Base-by-base conservation (phyloP, 2,329 filamentous ascomycete species). In the Rhinocladiella mackenziei region DNA sequence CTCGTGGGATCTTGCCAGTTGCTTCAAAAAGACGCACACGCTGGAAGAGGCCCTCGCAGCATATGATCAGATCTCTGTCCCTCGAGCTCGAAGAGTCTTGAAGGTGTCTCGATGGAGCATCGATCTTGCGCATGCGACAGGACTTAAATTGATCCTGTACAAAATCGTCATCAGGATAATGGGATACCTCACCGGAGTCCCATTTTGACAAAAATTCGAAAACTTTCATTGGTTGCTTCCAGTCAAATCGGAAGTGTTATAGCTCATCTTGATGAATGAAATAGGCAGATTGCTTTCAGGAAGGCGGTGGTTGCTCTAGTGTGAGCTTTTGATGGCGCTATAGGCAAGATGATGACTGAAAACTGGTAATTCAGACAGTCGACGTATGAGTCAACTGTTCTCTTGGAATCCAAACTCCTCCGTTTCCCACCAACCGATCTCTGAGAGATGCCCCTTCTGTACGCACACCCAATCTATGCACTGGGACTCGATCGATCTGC, bases 401-500 rank as follows among this genome's bases (percentile, higher is more conserved):
- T 28, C 55, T 49, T 22, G 48, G 39, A 25, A 56, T 39, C 39
- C 46, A 58, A n/a, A 58, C 39, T 14, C 56, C 56, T 6, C 56
- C 56, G 18, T 46, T 45, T 18, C 54, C 54, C 34, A 56, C 44
- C 33, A 55, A 34, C 29, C 45, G 39, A 23, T 58, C 56, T 33
- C 48, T 48, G 34, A 54, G 34, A 4, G 28, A 46, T 11, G 48
- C 48, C 13, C 53, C 48, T 13, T 55, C 52, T 4, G 72, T 77
- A 39, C 81, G 69, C 31, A 85, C 69, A 0, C 81, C 81, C 2
- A 74, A 67, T 55, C 67, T 67, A 58, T 83, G 78, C 33, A 81
- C 55, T 2, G 80, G 80, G 3, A 83, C 66, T 41, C 69, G 68
- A 48, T 82, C 79, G 5, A 82, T 67, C 28, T 71, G 66, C 47